Evolutionary conservation across 139 green algal species (phyloP).

Genomic region (Chlorella sp.): DNA sequence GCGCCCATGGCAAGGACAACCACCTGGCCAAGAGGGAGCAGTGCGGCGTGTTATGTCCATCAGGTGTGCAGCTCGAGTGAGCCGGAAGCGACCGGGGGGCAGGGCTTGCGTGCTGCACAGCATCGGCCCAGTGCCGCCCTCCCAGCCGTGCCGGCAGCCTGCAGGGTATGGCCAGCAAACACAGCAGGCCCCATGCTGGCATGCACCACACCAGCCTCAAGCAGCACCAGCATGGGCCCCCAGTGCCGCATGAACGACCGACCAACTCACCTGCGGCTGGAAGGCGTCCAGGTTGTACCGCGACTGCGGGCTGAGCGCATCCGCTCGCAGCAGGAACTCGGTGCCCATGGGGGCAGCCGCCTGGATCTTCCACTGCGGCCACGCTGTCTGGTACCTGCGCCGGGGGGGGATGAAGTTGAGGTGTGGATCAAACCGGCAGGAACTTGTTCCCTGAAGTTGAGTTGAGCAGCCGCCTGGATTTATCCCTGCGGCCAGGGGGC

Average conservation of each 20-base stretch:
- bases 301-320: not conserved
- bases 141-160: not conserved
- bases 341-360: not conserved
- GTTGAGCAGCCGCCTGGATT: too few species aligned
- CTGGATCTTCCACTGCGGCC: not conserved
- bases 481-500: not conserved
- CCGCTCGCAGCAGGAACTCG: not conserved
- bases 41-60: too few species aligned
- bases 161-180: not conserved
- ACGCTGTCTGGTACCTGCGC: not conserved
- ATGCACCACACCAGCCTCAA: too few species aligned
- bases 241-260: not conserved
- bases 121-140: not conserved
- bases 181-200: not conserved
- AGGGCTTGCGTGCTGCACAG: not conserved
- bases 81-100: not conserved
- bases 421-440: not conserved
- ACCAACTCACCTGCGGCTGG: not conserved
- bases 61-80: too few species aligned
- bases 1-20: not conserved
- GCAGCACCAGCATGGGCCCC: too few species aligned
- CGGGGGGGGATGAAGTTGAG: not conserved
- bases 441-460: too few species aligned
- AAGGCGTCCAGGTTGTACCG: not conserved
- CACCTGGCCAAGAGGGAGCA: not conserved